Evolutionary conservation across 2,329 filamentous ascomycete genomes (phyloP).

Genomic region (Botrytis paeoniae): DNA sequence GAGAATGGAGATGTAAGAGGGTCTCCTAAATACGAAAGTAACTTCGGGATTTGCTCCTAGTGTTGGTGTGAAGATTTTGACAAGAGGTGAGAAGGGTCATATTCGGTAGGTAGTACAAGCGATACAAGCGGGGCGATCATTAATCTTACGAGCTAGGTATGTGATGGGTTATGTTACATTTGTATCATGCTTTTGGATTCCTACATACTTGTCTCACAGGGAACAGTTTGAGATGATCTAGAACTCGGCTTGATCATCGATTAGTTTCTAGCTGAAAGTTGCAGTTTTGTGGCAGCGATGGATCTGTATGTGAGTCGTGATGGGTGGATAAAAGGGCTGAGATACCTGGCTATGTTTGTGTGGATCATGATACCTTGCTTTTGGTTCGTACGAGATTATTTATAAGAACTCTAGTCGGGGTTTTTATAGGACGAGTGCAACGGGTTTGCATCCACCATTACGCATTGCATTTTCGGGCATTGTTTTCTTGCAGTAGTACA

Average conservation of each 20-base stretch:
- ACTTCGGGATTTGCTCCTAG: not conserved
- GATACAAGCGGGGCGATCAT: not conserved
- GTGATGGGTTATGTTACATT: not conserved
- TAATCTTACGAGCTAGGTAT: not conserved
- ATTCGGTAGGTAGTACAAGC: not conserved
- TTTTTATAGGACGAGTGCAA: not conserved
- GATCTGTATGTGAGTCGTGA: not conserved
- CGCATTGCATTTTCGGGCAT: not conserved
- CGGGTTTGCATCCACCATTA: not conserved
- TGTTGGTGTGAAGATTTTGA: not conserved
- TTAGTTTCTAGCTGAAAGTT: not conserved
- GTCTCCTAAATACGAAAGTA: not conserved
- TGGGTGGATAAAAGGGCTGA: slow-evolving; percentile 1
- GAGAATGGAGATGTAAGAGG: not conserved
- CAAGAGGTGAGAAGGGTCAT: not conserved
- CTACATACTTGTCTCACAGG: not conserved
- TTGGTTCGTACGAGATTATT: not conserved
- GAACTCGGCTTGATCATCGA: not conserved
- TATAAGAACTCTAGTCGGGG: not conserved
- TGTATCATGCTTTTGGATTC: not conserved
- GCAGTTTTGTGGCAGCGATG: not conserved
- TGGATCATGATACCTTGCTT: not conserved
- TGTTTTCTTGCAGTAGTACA: not conserved
- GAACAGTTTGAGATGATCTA: not conserved
- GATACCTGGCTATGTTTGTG: not conserved